Evolutionary conservation across 1,284 basidiomycete genomes (phyloP), one percentile per base, ranked within the genome.

Genomic region (Puccinia polysora): DNA sequence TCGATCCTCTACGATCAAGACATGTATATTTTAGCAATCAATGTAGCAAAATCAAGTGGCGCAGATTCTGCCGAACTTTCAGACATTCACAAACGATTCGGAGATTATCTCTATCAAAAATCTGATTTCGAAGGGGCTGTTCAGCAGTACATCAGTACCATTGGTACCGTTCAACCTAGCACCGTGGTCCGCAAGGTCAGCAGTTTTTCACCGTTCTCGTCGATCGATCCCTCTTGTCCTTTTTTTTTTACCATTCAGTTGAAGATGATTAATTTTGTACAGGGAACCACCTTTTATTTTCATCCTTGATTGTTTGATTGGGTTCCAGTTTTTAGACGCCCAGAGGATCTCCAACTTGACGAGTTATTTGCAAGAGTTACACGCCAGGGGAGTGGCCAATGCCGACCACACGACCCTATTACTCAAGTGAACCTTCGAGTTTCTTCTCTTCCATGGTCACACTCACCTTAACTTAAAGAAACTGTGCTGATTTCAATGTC

Each of bases 351-450:
- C 91, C 74, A 92, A 94, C 78, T 87, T 99, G 63, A 93, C 91
- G 15, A 90, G 89, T 0, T 98, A 97, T 79, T 84, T 99, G 0
- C 93, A 98, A 84, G 94, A 96, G 79, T 83, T 99, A 0, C 95
- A 98, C 77, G 84, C 89, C 1, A 84, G 88, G 0, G 89, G 89
- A 0, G 85, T 95, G 3, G 95, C 95, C 10, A 97, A 96, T 77
- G 87, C 93, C 0, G 95, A 98, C 76, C 95, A 97, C 79, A 98
- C 94, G 0, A 98, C 96, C 0, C 86, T 99, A 1, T 84, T 96
- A 2, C 85, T 96, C 25, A 96, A 96, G 68, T 70, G 36, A 50
- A 49, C 4, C 49, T 20, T 2, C 43, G 6, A 2, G n/a, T 65
- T 28, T 68, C 38, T 28, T 58, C 55, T 43, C 8, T 18, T 43